Evolutionary conservation across 192 early-diverging fungal species (phyloP), one percentile per base, ranked within the genome.

Genomic region (Allomyces javanicus): DNA sequence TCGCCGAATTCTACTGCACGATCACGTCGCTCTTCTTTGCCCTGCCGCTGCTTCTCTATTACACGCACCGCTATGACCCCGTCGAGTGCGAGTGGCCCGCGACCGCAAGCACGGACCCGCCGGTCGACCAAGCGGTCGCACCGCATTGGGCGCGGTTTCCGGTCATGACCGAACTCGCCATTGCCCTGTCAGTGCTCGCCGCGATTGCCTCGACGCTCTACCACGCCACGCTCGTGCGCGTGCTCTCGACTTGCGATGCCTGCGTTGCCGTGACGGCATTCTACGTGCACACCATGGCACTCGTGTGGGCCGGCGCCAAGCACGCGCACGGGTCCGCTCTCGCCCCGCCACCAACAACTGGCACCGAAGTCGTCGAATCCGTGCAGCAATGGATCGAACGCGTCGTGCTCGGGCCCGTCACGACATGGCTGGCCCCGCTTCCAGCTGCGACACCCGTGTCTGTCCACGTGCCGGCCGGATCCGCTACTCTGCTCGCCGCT

Each of bases 1-100:
- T 73, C 72, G 78, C 78, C 62, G 78, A 79, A 67, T 79, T 79
- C 68, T 77, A 74, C 24, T 79, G 78, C 67, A 75, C 78, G 0
- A 70, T 77, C 68, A 79, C 74, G 24, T 79, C 78, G 25, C 73
- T 72, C 14, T 78, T 68, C 78, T 79, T 79, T 61, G 76, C 76
- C 2, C 71, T 79, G 6, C 78, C 78, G 9, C 21, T 79, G 25
- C 65, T 79, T 4, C 69, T 79, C 26, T 77, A 77, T 64, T 62
- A 71, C 21, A 69, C 69, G 66, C 70, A 68, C 1, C 21, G 62
- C 21, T 71, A 69, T 63, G 69, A 64, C 22, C 70, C 70, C 70
- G 67, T 68, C n/a, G 66, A 69, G n/a, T 70, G 69, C 23, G 69
- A 72, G 27, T 69, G 71, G 62, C 72, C 70, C 22, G 66, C 66